Evolutionary conservation across 129 eudicot genomes (phyloP), one percentile per base, ranked within the genome.

Genomic region (Flaveria ramosissima): DNA sequence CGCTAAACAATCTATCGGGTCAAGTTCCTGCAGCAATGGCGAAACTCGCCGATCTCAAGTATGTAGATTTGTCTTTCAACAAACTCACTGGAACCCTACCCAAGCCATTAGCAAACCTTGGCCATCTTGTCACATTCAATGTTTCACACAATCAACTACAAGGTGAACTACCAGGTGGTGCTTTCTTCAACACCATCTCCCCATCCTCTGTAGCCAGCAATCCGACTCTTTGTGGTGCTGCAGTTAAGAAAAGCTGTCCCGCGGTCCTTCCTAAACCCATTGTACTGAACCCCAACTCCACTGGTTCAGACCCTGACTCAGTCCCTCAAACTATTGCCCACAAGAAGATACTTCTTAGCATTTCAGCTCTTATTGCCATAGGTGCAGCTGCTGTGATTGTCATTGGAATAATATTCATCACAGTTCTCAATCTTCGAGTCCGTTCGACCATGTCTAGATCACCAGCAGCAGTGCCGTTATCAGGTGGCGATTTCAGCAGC

Each of bases 371-470:
- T 47, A 89, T 94, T 36, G 99, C 97, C 50, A 94, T 94, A 15
- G 88, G 99, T 64, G 97, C 97, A 50, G 99, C 99, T 76, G 97
- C 96, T 48, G 79, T 83, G 43, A 94, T 94, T 61, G 73, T 94
- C 46, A 75, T 94, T 36, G 99, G 99, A 60, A 94, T 94, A 11
- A 91, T 94, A 16, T 83, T 90, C 20, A 82, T 94, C 55, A 91
- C 97, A 1, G 94, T 94, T 27, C 92, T 94, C 65, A 94, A 94
- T 51, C 92, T 94, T 47, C 90, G 90, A 7, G 99, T 91, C 53
- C 89, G 94, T 9, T 83, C 97, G 13, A 77, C 92, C 20, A 61
- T 69, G 17, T 65, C 97, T 59, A 87, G 79, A 23, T 80, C 93
- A 50, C 84, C 99, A 4, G 88, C 82, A 1, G 90, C 96, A 12